phyloP scores from a whole-genome alignment of 176 grass and related monocot species.

The Cocos nucifera region DNA sequence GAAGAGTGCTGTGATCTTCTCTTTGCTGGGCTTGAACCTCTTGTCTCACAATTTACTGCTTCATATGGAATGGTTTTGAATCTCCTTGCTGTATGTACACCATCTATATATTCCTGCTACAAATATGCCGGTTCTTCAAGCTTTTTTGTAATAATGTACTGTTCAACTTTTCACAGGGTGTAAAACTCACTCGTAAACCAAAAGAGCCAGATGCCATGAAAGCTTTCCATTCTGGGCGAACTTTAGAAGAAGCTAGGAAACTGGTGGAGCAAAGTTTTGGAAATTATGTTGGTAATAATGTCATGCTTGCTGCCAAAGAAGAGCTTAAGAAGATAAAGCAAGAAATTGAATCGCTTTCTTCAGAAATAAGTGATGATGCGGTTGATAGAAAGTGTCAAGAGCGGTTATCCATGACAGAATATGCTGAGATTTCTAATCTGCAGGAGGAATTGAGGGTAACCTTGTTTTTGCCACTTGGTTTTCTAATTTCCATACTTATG shows the following conservation, averaged over 20 bases:
- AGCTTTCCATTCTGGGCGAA: slow-evolving; percentile 55
- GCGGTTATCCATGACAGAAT: slow-evolving; percentile 65
- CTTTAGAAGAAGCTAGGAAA: slow-evolving; percentile 93
- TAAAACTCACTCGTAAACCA: slow-evolving; percentile 74
- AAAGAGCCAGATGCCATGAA: slow-evolving; percentile 49
- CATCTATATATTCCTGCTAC: background rate
- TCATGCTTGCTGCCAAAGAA: slow-evolving; percentile 85
- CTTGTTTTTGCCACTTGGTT: too few species aligned
- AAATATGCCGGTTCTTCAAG: slow-evolving; percentile 7
- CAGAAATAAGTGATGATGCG: slow-evolving; percentile 83
- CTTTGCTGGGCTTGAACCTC: slow-evolving; percentile 79
- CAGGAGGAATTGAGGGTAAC: slow-evolving; percentile 71
- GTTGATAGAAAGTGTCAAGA: slow-evolving; percentile 80
- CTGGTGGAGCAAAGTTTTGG: slow-evolving; percentile 96
- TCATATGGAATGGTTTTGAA: slow-evolving; percentile 99
- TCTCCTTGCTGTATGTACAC: slow-evolving; percentile 70
- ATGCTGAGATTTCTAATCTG: slow-evolving; percentile 76
- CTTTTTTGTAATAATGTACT: background rate
- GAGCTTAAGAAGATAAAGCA: slow-evolving; percentile 75
- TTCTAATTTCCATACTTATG: too few species aligned
- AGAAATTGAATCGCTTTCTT: slow-evolving; percentile 71
- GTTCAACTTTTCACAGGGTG: slow-evolving; percentile 37
- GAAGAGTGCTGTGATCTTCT: slow-evolving; percentile 82
- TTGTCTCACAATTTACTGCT: slow-evolving; percentile 95
- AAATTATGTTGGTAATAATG: slow-evolving; percentile 97